Conservation (phyloP, 2,329 filamentous ascomycete species). For the Penicillium sp. region DNA sequence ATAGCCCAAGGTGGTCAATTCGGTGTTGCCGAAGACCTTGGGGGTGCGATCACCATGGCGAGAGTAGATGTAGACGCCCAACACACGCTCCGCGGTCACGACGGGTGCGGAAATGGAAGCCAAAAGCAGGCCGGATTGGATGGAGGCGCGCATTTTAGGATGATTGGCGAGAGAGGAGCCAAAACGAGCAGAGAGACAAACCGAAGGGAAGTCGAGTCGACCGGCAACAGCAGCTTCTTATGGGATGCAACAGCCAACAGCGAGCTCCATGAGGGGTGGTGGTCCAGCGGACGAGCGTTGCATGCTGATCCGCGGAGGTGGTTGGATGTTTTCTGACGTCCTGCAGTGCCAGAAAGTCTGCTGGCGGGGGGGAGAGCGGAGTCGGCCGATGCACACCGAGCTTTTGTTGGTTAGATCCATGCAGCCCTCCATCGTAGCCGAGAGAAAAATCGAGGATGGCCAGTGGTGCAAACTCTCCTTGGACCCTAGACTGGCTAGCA, state of each 20-base stretch:
- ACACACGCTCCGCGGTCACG: constrained; percentile 65
- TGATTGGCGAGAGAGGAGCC: background rate
- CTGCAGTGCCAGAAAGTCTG: background rate
- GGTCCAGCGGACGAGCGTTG: background rate
- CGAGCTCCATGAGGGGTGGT: background rate
- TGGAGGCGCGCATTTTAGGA: constrained; percentile 31
- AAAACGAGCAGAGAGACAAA: background rate
- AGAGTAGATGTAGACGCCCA: constrained; percentile 85
- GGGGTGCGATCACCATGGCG: constrained; percentile 87
- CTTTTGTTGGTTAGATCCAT: no score
- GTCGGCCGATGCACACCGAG: background rate
- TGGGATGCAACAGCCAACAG: background rate
- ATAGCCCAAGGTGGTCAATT: constrained; percentile 79
- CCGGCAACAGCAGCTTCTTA: no score
- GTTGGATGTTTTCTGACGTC: constrained; percentile 1
- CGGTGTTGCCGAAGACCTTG: constrained; percentile 72
- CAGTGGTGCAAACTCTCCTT: background rate
- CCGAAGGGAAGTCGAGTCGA: no score
- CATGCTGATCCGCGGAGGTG: constrained; percentile 6
- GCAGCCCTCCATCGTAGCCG: no score
- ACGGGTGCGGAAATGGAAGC: constrained; percentile 30
- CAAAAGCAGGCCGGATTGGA: constrained; percentile 31
- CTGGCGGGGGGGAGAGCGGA: background rate
- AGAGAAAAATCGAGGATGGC: background rate
- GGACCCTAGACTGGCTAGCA: background rate